Conservation (phyloP, 192 early-diverging fungal species). For the Podochytrium sp. region DNA sequence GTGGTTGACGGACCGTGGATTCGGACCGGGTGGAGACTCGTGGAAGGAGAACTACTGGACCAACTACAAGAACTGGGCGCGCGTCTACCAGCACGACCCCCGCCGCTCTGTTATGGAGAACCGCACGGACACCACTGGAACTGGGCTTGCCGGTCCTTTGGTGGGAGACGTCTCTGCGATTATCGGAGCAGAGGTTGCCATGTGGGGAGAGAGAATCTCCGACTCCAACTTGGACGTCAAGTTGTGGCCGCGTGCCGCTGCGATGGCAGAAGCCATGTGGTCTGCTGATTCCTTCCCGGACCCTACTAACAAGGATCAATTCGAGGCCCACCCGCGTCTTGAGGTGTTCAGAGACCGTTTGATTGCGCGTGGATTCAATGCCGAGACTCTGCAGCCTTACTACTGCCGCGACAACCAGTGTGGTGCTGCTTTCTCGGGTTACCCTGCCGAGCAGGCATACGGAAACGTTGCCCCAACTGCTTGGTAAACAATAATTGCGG, state of each 20-base stretch:
- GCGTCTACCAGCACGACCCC: conserved; percentile 20
- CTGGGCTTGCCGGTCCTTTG: not conserved
- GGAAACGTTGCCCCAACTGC: not conserved
- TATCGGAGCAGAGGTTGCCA: conserved; percentile 12
- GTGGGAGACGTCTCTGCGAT: not conserved
- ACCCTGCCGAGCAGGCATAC: not conserved
- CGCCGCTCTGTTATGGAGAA: not conserved
- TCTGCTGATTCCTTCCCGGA: conserved; percentile 8
- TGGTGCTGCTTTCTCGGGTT: conserved; percentile 7
- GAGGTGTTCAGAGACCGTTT: conserved; percentile 14
- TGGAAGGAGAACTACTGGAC: conserved; percentile 26
- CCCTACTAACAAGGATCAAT: conserved; percentile 3
- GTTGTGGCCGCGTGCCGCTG: conserved; percentile 31
- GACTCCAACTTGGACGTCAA: conserved; percentile 29
- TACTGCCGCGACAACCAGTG: conserved; percentile 24
- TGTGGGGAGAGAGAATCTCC: conserved; percentile 25
- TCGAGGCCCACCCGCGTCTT: conserved; percentile 21
- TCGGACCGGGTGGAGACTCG: not conserved
- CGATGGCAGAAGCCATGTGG: conserved; percentile 24
- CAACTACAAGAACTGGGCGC: conserved; percentile 14
- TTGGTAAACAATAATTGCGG: no score
- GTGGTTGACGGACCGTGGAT: conserved; percentile 16
- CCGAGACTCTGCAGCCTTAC: conserved; percentile 19
- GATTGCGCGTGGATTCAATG: conserved; percentile 4
- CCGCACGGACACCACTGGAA: not conserved